Percentiles rank a stretch among this genome's conserved stretches.
These are phyloP conservation scores for Lentinula detonsa DNA, from an alignment of 768 basidiomycete species.

Conservation along the genomic window DNA sequence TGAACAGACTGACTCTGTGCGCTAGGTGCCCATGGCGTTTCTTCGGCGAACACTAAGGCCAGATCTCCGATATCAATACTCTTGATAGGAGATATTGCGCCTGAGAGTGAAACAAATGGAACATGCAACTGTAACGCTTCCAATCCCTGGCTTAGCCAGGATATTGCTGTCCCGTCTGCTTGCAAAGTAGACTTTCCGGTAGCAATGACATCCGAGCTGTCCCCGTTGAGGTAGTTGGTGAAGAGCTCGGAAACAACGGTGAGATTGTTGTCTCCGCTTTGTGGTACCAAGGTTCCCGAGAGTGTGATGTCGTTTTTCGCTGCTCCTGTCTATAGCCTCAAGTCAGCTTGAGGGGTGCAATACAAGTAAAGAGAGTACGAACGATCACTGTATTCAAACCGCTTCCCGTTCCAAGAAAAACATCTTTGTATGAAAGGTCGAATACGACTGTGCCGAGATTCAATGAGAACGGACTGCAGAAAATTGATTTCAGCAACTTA, in stretches of 20 bases:
- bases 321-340: constrained; percentile 29
- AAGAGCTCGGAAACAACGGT: constrained; percentile 54
- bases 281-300: constrained; percentile 48
- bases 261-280: constrained; percentile 40
- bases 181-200: constrained; percentile 55
- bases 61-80: constrained; percentile 59
- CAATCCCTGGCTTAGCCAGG: constrained; percentile 64
- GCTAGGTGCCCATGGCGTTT: constrained; percentile 52
- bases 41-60: constrained; percentile 47
- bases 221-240: constrained; percentile 66
- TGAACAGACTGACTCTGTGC: constrained; percentile 52
- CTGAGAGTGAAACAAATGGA: constrained; percentile 44
- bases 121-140: constrained; percentile 52
- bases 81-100: constrained; percentile 56
- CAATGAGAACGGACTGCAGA: constrained; percentile 57
- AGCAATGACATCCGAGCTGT: constrained; percentile 51
- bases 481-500: neutral
- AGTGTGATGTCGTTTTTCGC: constrained; percentile 56
- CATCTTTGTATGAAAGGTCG: constrained; percentile 49
- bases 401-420: constrained; percentile 51
- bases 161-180: constrained; percentile 46
- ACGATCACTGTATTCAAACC: constrained; percentile 48
- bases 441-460: constrained; percentile 64
- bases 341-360: neutral
- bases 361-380: constrained; percentile 13